phyloP scores from a whole-genome alignment of 2,329 filamentous ascomycete species.

The Phialophora chinensis region DNA sequence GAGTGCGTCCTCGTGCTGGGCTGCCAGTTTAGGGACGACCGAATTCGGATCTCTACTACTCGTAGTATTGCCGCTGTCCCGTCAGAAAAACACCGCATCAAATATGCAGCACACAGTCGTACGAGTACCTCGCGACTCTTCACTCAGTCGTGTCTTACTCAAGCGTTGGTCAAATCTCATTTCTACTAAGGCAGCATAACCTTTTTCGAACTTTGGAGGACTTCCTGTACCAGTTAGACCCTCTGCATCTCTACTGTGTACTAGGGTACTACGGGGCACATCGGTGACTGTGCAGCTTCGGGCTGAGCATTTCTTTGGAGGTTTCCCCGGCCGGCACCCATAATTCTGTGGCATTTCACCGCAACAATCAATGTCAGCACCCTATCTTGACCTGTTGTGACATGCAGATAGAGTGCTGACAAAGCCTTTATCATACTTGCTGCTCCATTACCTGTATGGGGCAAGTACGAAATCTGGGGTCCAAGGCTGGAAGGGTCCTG shows the following conservation, averaged over 20 bases:
- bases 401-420: constrained; percentile 22
- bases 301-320: neutral
- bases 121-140: too few relatives aligned
- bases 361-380: constrained; percentile 14
- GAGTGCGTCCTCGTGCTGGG: neutral
- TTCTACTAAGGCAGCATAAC: neutral
- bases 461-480: constrained; percentile 15
- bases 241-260: neutral
- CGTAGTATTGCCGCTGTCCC: neutral
- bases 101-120: neutral
- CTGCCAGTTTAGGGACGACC: neutral
- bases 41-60: neutral
- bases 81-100: neutral
- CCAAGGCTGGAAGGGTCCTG: constrained; percentile 6
- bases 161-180: constrained; percentile 8
- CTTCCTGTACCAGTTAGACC: neutral
- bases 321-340: neutral
- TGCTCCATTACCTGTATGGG: constrained; percentile 18
- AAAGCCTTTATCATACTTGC: constrained; percentile 15
- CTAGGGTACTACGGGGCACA: neutral
- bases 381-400: constrained; percentile 7
- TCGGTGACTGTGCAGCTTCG: constrained; percentile 14
- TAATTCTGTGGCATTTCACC: neutral
- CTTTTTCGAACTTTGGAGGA: neutral
- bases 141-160: neutral